phyloP scores from a whole-genome alignment of 805 yeast species.

The Kazachstania kunashirensis region DNA sequence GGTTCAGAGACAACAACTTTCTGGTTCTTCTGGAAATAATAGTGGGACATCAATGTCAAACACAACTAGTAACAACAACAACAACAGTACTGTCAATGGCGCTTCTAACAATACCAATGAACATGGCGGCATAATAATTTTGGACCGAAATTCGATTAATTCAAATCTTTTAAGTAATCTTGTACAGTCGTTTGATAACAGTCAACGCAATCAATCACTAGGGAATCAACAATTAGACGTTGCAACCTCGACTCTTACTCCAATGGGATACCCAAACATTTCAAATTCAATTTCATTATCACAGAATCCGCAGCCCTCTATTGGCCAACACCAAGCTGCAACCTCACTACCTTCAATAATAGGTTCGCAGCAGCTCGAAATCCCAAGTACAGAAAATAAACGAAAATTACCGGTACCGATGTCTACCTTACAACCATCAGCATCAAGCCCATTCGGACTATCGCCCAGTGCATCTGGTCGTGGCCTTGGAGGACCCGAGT shows the following conservation, averaged over 20 bases:
- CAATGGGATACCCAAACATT: background rate
- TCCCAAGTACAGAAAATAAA: slow-evolving; percentile 1
- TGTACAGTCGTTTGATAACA: slow-evolving; percentile 13
- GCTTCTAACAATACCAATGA: background rate
- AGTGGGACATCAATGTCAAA: background rate
- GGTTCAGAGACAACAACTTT: slow-evolving; percentile 16
- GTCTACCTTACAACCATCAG: slow-evolving; percentile 1
- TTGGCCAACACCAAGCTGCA: background rate
- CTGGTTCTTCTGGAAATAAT: slow-evolving; percentile 5
- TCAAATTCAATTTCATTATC: background rate
- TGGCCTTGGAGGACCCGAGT: slow-evolving; percentile 6
- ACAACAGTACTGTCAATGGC: background rate
- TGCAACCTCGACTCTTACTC: background rate
- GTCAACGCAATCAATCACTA: slow-evolving; percentile 2
- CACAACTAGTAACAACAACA: background rate
- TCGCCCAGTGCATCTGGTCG: slow-evolving; percentile 9
- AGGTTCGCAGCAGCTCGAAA: background rate
- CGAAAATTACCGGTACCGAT: slow-evolving; percentile 8
- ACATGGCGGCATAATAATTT: slow-evolving; percentile 12
- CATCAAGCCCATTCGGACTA: slow-evolving; percentile 13
- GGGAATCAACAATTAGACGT: background rate
- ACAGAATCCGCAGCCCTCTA: background rate
- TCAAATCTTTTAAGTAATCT: slow-evolving; percentile 13
- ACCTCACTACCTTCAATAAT: background rate
- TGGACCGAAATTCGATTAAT: slow-evolving; percentile 20